phyloP scores from a whole-genome alignment of 164 flowering plant species.

The Cinnamomum micranthum region DNA sequence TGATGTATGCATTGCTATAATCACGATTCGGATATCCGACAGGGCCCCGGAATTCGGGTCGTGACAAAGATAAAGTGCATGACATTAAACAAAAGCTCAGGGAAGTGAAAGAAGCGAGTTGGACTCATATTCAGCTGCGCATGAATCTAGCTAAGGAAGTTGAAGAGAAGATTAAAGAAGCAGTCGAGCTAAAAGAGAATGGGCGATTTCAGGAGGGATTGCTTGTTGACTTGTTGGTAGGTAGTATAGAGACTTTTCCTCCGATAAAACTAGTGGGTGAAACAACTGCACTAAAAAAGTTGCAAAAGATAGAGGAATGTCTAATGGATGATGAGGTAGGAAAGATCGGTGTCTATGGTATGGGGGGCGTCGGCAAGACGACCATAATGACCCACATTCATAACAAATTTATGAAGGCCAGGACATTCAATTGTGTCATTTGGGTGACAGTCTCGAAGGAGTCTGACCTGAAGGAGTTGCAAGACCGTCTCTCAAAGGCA shows the following conservation, averaged over 20 bases:
- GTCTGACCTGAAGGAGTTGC: neutral
- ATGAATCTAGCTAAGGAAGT: too few species aligned
- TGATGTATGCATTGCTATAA: too few species aligned
- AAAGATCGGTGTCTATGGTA: slow-evolving; percentile 14
- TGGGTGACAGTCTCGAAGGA: slow-evolving; percentile 7
- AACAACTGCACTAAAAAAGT: neutral
- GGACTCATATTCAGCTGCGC: too few species aligned
- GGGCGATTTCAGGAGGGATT: too few species aligned
- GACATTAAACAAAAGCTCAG: too few species aligned
- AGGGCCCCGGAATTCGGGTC: too few species aligned
- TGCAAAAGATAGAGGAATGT: neutral
- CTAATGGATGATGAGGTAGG: neutral
- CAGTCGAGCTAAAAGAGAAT: too few species aligned
- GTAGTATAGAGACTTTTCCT: neutral
- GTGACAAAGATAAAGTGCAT: too few species aligned
- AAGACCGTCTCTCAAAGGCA: neutral
- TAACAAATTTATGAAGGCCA: neutral
- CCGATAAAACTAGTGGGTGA: neutral
- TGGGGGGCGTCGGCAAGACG: slow-evolving; percentile 19
- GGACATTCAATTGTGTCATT: neutral
- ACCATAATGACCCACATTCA: slow-evolving; percentile 10
- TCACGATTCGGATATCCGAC: too few species aligned
- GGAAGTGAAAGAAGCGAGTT: too few species aligned
- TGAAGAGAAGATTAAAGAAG: too few species aligned
- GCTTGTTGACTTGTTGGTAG: too few species aligned